Evolutionary conservation across 148 eudicot genomes (phyloP), one percentile per base, ranked within the genome.

Genomic region (Diospyros kaki): DNA sequence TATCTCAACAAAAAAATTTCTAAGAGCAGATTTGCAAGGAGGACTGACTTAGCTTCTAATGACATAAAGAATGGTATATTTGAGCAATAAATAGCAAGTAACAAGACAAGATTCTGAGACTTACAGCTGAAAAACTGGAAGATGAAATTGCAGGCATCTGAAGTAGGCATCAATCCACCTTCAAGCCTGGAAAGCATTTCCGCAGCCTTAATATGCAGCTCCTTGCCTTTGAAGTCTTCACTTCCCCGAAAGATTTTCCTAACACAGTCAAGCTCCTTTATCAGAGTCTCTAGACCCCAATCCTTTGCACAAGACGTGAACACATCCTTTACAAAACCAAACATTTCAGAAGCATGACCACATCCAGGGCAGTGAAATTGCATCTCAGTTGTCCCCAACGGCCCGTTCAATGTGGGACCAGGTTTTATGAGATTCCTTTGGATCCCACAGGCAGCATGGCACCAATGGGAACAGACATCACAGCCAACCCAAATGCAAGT

Each of bases 401-500:
- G 81, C 28, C 89, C 91, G 76, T 87, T 92, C 72, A 78, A 77
- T 80, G 84, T 85, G 6, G 85, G 81, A 53, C 91, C 92, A 4
- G 94, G 88, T 78, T 79, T 92, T 66, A 92, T 92, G 38, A 87
- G 83, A 71, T 86, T 87, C 54, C 80, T 86, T 64, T 88, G 84
- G 65, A 90, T 77, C 38, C 89, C 92, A 81, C 97, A 92, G 18
- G 85, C 81, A 51, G 92, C 92, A 79, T 92, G 97, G 64, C 90
- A 92, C 97, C 97, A 92, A 78, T 92, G 97, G 55, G 91, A 85
- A 75, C 97, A 92, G 40, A 85, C 86, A 73, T 92, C 97, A 76
- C 97, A 92, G 2, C 97, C 97, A 61, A 92, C 94, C 97, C 97
- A 92, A 82, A 89, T 90, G 78, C 97, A 92, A 4, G 97, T 92